A percentile compares a stretch with the other conserved stretches of the same genome.
These are phyloP conservation scores for Leptographium lundbergii DNA, from an alignment of 2,329 filamentous ascomycete genomes.

Conservation along the genomic window DNA sequence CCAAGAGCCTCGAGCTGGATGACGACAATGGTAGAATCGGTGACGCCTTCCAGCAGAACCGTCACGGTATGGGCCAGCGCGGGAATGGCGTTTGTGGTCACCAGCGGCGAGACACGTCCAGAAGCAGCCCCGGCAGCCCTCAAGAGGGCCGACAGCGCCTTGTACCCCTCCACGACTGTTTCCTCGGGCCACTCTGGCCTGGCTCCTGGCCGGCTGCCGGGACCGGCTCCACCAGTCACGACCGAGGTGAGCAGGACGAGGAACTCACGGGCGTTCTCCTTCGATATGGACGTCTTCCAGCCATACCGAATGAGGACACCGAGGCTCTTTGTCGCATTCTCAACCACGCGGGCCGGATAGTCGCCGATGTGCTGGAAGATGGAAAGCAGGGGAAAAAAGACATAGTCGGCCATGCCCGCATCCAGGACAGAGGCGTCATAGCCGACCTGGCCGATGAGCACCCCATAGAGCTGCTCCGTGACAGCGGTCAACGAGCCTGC, in stretches of 20 bases:
- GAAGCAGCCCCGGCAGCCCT: conserved; percentile 32
- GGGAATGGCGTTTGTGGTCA: conserved; percentile 52
- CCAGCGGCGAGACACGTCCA: conserved; percentile 26
- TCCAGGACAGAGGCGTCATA: conserved; percentile 46
- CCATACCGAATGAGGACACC: conserved; percentile 61
- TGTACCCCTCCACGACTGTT: conserved; percentile 56
- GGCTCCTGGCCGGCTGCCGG: conserved; percentile 20
- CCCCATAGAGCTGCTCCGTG: conserved; percentile 28
- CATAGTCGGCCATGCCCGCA: conserved; percentile 78
- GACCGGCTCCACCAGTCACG: conserved; percentile 57
- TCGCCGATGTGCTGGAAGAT: conserved; percentile 66
- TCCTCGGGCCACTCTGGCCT: conserved; percentile 53
- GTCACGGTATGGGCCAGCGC: conserved; percentile 73
- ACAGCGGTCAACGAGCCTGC: conserved; percentile 33
- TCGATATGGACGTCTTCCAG: conserved; percentile 62
- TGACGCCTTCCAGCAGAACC: conserved; percentile 62
- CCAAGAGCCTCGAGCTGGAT: conserved; percentile 59
- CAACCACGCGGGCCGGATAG: conserved; percentile 59
- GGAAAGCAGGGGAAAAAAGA: conserved; percentile 85
- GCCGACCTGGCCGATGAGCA: conserved; percentile 32
- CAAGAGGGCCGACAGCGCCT: conserved; percentile 56
- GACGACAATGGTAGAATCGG: conserved; percentile 48
- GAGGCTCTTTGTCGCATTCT: conserved; percentile 65
- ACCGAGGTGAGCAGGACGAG: conserved; percentile 75
- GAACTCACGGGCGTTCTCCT: conserved; percentile 68